These are phyloP conservation scores for Thozetella sp. DNA, from an alignment of 495 filamentous ascomycete genomes.

Conservation along the genomic window DNA sequence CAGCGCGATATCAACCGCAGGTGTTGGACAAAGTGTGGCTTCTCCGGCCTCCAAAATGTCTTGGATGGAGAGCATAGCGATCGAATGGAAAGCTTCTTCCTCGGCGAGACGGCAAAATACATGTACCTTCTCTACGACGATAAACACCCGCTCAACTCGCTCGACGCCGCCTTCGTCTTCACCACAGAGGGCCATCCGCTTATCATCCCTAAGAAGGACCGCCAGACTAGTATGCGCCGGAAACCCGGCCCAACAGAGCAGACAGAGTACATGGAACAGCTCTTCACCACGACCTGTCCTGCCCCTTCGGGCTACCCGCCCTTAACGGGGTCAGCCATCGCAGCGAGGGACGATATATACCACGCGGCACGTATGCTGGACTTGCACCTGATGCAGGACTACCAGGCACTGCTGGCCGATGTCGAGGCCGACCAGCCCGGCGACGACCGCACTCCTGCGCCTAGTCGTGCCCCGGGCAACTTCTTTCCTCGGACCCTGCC, in stretches of 20 bases:
- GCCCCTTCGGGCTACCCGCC: constrained; percentile 55
- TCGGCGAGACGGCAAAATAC: constrained; percentile 96
- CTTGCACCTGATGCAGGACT: constrained; percentile 72
- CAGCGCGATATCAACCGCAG: constrained; percentile 84
- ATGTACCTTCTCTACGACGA: constrained; percentile 86
- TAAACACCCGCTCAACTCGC: constrained; percentile 81
- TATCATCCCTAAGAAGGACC: constrained; percentile 64
- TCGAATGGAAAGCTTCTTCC: constrained; percentile 98
- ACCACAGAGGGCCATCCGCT: constrained; percentile 95
- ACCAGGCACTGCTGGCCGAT: constrained; percentile 37
- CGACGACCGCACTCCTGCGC: constrained; percentile 44
- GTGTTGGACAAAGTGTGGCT: constrained; percentile 93
- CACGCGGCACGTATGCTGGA: constrained; percentile 87
- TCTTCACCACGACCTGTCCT: constrained; percentile 61
- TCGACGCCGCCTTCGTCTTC: constrained; percentile 89
- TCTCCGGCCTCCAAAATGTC: constrained; percentile 95
- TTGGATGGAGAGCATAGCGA: constrained; percentile 85
- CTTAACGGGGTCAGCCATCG: constrained; percentile 75
- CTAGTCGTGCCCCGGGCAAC: constrained; percentile 67
- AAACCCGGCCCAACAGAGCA: constrained; percentile 15
- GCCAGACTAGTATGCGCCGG: constrained; percentile 13
- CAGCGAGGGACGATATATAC: constrained; percentile 84
- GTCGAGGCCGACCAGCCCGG: constrained; percentile 13
- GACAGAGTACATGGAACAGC: constrained; percentile 29
- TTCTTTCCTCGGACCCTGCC: constrained; percentile 95